Evolutionary conservation across 768 basidiomycete genomes (phyloP), one percentile per base, ranked within the genome.

Genomic region (Hemileccinum impolitum): DNA sequence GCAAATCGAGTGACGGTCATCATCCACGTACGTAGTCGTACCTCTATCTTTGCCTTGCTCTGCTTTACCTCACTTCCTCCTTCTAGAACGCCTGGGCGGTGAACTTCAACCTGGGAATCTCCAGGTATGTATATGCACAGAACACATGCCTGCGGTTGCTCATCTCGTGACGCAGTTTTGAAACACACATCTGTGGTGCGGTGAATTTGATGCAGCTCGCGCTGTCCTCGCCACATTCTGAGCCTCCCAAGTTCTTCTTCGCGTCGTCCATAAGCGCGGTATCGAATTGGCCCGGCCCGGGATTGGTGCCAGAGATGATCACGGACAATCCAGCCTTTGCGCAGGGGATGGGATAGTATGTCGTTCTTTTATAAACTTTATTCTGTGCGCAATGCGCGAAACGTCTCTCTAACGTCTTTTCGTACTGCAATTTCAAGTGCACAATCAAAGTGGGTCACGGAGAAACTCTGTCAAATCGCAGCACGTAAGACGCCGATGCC

Each of bases 81-180:
- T n/a, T n/a, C n/a, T n/a, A 77, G 76, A 79, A 75, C 43, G 78
- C 77, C 11, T 81, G 80, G 80, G 72, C 75, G 1, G 80, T 81
- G 47, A 81, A 81, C 59, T 81, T 82, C 52, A 72, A 70, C 45
- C 62, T 80, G 34, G 65, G 64, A 9, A 62, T 64, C 18, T 55
- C 60, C 6, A 64, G 65, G 62, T 50, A 41, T 17, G 21, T 26
- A 2, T 23, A 3, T 23, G 23, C 23, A 6, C 23, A 23, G 23
- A n/a, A n/a, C n/a, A 23, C 6, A 23, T 23, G 6, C 23, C 6
- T 17, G 38, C 10, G 10, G 15, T 23, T 17, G 30, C 52, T 56
- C 35, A 62, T 23, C 23, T n/a, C 36, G 14, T 17, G 8, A 21
- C 10, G 17, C 37, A 64, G 63, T 15, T 78, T 75, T 41, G 75